Evolutionary conservation across 352 stramenopile genomes (phyloP).

Genomic region (Phytophthora fragariaefolia): DNA sequence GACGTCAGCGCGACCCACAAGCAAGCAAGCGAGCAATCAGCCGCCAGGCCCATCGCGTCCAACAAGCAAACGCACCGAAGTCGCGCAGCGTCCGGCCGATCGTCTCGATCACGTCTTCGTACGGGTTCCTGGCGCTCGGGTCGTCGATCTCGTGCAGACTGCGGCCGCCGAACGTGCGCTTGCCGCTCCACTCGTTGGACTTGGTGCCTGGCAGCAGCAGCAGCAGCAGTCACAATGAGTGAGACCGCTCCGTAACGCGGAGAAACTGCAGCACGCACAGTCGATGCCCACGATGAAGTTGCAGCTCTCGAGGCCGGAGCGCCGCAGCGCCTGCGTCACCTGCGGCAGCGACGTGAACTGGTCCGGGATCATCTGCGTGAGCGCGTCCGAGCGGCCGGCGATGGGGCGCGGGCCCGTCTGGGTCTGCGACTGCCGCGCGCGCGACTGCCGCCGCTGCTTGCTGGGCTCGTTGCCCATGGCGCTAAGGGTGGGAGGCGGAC

Average conservation of each 20-base stretch:
- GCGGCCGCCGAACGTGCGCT: slow-evolving; percentile 74
- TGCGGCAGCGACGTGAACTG: slow-evolving; percentile 73
- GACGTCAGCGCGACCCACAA: too few relatives aligned
- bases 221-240: too few relatives aligned
- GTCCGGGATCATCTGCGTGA: slow-evolving; percentile 68
- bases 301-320: slow-evolving; percentile 82
- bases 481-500: too few relatives aligned
- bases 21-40: not conserved
- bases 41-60: not conserved
- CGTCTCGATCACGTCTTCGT: slow-evolving; percentile 87
- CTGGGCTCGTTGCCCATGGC: slow-evolving; percentile 40
- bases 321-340: slow-evolving; percentile 73
- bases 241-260: not conserved
- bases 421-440: slow-evolving; percentile 26
- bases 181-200: slow-evolving; percentile 91
- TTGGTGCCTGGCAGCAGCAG: slow-evolving; percentile 78
- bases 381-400: slow-evolving; percentile 22
- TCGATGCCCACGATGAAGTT: slow-evolving; percentile 89
- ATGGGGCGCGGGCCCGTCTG: slow-evolving; percentile 49
- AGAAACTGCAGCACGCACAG: slow-evolving; percentile 52
- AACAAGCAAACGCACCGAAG: slow-evolving; percentile 58
- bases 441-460: slow-evolving; percentile 23
- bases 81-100: slow-evolving; percentile 74
- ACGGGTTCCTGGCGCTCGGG: slow-evolving; percentile 59
- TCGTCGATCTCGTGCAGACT: slow-evolving; percentile 77